Evolutionary conservation across 768 basidiomycete genomes (phyloP).

Genomic region (Hericium coralloides): DNA sequence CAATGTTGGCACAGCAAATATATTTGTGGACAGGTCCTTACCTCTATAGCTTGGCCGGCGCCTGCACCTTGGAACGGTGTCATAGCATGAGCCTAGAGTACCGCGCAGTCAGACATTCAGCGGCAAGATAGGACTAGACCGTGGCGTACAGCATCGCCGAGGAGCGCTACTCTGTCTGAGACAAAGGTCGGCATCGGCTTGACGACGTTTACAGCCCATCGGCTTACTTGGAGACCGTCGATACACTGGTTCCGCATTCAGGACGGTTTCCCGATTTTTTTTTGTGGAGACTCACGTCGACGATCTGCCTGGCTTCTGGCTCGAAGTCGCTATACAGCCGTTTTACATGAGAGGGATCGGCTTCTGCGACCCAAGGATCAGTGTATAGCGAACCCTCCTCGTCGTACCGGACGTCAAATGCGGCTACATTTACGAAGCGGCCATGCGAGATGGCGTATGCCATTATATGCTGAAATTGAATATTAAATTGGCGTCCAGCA

Average conservation of each 20-base stretch:
- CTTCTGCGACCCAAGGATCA: constrained; percentile 2
- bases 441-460: constrained; percentile 55
- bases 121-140: neutral
- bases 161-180: constrained; percentile 40
- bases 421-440: constrained; percentile 39
- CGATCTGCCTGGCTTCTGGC: constrained; percentile 22
- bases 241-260: neutral
- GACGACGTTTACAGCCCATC: constrained; percentile 59
- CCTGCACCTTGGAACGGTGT: constrained; percentile 35
- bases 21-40: constrained; percentile 10
- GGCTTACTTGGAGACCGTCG: constrained; percentile 15
- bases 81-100: constrained; percentile 27
- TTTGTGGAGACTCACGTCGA: constrained; percentile 15
- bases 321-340: constrained; percentile 7
- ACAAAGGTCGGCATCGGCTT: constrained; percentile 42
- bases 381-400: constrained; percentile 1
- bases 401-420: constrained; percentile 3
- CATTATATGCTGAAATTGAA: constrained; percentile 39
- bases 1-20: too few species aligned
- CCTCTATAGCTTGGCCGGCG: constrained; percentile 37
- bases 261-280: too few species aligned
- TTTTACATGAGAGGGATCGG: neutral
- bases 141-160: constrained; percentile 32
- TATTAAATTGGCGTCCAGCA: neutral
- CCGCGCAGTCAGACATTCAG: neutral